Evolutionary conservation across 202 grass and related monocot genomes (phyloP).

Genomic region (Cymbopogon flexuosus): DNA sequence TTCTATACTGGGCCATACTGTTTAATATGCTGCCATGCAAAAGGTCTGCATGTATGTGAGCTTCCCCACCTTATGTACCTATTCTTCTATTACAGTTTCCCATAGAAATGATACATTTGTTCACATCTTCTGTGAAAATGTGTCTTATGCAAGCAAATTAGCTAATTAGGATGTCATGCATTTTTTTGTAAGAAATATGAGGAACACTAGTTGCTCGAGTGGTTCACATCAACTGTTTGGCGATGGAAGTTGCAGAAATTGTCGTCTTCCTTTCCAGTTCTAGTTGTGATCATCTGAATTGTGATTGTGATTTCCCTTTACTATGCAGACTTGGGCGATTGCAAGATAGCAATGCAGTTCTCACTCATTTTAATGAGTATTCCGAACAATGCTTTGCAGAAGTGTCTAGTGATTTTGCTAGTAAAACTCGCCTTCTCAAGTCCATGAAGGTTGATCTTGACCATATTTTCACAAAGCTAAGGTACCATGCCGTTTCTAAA

Average conservation of each 20-base stretch:
- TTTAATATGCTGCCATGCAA: neutral
- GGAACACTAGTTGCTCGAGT: neutral
- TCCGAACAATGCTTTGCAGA: slow-evolving; percentile 76
- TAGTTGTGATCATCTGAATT: neutral
- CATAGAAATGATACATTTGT: too few relatives aligned
- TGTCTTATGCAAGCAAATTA: neutral
- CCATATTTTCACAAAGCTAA: slow-evolving; percentile 72
- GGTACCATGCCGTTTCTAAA: slow-evolving; percentile 38
- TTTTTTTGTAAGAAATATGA: neutral
- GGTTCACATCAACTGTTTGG: neutral
- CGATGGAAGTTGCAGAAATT: neutral
- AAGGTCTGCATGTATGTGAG: neutral
- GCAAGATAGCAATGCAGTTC: slow-evolving; percentile 86
- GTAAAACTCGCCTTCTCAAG: slow-evolving; percentile 66
- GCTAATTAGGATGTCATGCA: neutral
- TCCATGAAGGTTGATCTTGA: slow-evolving; percentile 84
- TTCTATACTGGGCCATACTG: neutral
- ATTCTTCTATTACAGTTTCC: too few relatives aligned
- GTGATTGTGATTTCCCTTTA: neutral
- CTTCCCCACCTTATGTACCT: neutral
- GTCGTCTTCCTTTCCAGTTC: neutral
- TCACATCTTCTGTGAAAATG: neutral
- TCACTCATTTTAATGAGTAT: slow-evolving; percentile 87
- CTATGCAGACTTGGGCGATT: slow-evolving; percentile 59
- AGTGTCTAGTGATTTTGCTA: slow-evolving; percentile 65